These are phyloP conservation scores for Firmiana major DNA, from an alignment of 345 rosid species.

Conservation along the genomic window DNA sequence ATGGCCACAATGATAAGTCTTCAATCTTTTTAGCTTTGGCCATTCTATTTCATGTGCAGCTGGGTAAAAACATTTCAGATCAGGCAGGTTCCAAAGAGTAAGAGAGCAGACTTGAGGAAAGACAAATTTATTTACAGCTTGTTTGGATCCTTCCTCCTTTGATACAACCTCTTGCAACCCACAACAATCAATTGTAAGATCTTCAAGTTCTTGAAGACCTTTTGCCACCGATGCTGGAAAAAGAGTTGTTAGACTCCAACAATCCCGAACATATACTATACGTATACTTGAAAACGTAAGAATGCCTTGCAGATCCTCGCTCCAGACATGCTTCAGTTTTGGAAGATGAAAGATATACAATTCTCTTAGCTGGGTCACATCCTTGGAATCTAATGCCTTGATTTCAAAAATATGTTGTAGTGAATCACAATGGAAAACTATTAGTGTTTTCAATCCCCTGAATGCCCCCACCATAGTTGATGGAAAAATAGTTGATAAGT, in stretches of 20 bases:
- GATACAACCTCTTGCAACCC: conserved; percentile 21
- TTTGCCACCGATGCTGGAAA: conserved; percentile 19
- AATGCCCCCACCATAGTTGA: neutral
- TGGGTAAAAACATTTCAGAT: conserved; percentile 14
- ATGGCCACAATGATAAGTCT: neutral
- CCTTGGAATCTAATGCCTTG: neutral
- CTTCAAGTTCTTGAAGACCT: conserved; percentile 9
- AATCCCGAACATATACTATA: neutral
- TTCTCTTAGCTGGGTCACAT: neutral
- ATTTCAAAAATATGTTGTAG: neutral
- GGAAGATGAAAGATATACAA: neutral
- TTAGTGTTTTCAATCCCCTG: neutral
- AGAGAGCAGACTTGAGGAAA: conserved; percentile 15
- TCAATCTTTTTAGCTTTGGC: conserved; percentile 14
- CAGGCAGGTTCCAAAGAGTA: neutral
- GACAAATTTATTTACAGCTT: neutral
- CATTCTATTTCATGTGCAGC: conserved; percentile 9
- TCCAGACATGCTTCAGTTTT: neutral
- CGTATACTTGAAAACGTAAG: neutral
- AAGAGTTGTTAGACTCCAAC: conserved; percentile 6
- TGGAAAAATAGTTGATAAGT: conserved; percentile 8
- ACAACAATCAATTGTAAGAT: neutral
- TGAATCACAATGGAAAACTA: neutral
- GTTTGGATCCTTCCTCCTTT: neutral
- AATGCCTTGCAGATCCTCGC: neutral